Evolutionary conservation across 2,329 filamentous ascomycete species (phyloP), one percentile per base, ranked within the genome.

Genomic region (Sclerotiophoma versabilis): DNA sequence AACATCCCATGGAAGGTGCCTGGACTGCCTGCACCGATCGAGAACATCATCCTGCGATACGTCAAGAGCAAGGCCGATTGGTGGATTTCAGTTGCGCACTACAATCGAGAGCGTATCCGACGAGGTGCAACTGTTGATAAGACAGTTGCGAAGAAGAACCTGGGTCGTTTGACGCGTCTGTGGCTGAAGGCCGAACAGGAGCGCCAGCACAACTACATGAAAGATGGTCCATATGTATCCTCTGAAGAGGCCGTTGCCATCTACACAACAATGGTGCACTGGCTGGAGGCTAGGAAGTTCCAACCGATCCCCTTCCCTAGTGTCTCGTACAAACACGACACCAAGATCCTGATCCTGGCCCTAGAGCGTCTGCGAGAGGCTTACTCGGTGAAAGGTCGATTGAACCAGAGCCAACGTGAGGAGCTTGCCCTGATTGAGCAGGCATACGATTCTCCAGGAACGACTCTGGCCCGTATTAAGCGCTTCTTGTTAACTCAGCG

Each of bases 1-100:
- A 99, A 99, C 71, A 99, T 99, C 64, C 95, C 95, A 0, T 99
- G 95, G 95, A 99, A 99, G 80, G 95, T 99, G 2, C 95, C 95
- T 45, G 96, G 95, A 30, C 78, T 99, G 57, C 95, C 95, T 33
- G 96, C 96, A 12, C 93, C 95, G 0, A 98, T 99, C 60, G 95
- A 99, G 78, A 99, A 98, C 71, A 96, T 99, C 66, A 99, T 99
- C 69, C 82, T 99, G 58, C 90, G 95, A 69, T 99, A 99, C 68
- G 96, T 99, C 67, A 99, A 99, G 82, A 93, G 92, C 64, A 99
- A 99, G 82, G 95, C 95, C 15, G 95, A 99, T 75, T 99, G 95
- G 96, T 99, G 95, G 95, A 93, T 99, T 57, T 98, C 93, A 19
- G 96, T 99, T 26, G 95, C 95, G 10, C 95, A 99, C 74, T 99